Percentiles rank a stretch among this genome's conserved stretches.
These are phyloP conservation scores for Gaertneriomyces semiglobifer DNA, from an alignment of 192 early-diverging fungal genomes.

Conservation along the genomic window DNA sequence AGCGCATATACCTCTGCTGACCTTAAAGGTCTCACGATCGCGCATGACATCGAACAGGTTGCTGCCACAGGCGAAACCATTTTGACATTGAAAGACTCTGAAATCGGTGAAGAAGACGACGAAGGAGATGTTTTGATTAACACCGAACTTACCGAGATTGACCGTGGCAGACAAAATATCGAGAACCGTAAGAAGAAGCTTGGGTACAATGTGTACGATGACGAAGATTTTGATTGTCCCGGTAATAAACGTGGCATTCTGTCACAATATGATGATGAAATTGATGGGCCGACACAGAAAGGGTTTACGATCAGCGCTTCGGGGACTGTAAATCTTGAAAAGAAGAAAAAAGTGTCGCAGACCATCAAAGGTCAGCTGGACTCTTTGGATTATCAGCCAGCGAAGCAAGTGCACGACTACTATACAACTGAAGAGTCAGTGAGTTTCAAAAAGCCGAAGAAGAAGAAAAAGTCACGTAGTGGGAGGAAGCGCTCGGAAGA, in stretches of 20 bases:
- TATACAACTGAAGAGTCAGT: constrained; percentile 85
- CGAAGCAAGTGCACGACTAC: constrained; percentile 74
- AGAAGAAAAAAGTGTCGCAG: constrained; percentile 37
- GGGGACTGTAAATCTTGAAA: constrained; percentile 43
- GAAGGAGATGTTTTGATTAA: constrained; percentile 74
- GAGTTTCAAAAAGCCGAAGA: constrained; percentile 78
- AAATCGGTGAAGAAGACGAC: constrained; percentile 64
- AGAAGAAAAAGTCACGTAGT: constrained; percentile 43
- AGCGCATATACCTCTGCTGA: constrained; percentile 37
- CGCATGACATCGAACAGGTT: constrained; percentile 67
- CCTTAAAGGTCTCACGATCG: constrained; percentile 71
- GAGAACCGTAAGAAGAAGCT: constrained; percentile 69
- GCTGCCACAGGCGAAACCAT: constrained; percentile 69
- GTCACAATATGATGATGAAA: constrained; percentile 78
- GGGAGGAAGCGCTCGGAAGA: constrained; percentile 25
- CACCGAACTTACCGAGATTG: constrained; percentile 62
- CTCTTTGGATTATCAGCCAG: constrained; percentile 44
- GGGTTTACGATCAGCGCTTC: constrained; percentile 55
- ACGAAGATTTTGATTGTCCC: constrained; percentile 49
- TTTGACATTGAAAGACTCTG: constrained; percentile 80
- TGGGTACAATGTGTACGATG: constrained; percentile 70
- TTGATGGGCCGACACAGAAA: constrained; percentile 38
- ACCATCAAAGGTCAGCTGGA: constrained; percentile 49
- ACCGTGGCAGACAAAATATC: constrained; percentile 65
- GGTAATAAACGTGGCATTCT: constrained; percentile 57